phyloP scores from a whole-genome alignment of 768 basidiomycete genomes.

The Suillus sp. region DNA sequence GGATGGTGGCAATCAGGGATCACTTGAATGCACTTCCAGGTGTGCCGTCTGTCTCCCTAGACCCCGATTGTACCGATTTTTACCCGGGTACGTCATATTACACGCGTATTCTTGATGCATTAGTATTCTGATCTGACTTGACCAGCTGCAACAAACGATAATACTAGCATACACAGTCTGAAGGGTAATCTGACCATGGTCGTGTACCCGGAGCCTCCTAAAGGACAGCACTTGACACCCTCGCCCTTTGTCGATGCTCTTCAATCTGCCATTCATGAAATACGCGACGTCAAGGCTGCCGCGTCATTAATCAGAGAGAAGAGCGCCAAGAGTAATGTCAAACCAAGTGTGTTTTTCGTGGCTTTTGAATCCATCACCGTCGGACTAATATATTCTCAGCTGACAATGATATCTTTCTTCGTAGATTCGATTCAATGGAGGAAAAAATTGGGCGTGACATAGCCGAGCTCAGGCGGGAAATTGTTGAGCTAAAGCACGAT shows the following conservation, averaged over 20 bases:
- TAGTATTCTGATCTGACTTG: neutral
- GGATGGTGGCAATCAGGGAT: neutral
- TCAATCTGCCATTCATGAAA: neutral
- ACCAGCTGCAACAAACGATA: neutral
- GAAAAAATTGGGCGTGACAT: neutral
- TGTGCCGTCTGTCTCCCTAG: neutral
- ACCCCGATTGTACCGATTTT: neutral
- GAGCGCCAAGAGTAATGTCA: neutral
- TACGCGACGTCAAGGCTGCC: neutral
- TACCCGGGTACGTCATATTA: neutral
- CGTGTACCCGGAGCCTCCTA: neutral
- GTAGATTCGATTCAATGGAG: neutral
- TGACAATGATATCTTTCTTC: neutral
- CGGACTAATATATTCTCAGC: neutral
- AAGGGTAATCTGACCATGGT: neutral
- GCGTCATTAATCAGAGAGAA: neutral
- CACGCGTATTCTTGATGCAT: neutral
- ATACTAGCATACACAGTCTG: neutral
- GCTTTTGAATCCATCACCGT: neutral
- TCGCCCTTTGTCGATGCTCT: neutral
- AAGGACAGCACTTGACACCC: neutral
- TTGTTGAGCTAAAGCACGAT: neutral
- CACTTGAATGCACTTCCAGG: neutral
- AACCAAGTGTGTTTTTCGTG: neutral
- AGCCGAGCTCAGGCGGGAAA: neutral